phyloP scores from a whole-genome alignment of 805 yeast species.

The baker's yeast (Saccharomyces cerevisiae) region DNA sequence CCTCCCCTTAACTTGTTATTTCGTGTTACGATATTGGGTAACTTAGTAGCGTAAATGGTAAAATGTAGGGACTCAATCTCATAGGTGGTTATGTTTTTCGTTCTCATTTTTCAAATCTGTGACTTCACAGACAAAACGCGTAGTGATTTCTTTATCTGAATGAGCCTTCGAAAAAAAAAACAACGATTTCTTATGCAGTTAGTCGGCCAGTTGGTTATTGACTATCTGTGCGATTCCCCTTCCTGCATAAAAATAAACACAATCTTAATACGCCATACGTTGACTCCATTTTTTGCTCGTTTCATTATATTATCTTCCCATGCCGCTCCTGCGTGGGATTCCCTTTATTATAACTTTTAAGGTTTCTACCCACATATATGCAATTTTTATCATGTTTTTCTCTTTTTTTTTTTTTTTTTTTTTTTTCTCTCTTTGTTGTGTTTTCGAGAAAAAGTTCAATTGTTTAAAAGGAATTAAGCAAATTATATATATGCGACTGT shows the following conservation, averaged over 20 bases:
- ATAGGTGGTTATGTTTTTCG: background rate
- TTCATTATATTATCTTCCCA: background rate
- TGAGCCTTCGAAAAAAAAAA: background rate
- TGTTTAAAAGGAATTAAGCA: background rate
- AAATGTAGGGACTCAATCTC: background rate
- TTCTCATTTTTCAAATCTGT: background rate
- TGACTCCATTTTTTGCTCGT: background rate
- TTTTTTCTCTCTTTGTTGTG: background rate
- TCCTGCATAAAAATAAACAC: background rate
- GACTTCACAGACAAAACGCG: background rate
- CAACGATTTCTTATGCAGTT: background rate
- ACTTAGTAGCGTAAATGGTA: background rate
- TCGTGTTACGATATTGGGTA: background rate
- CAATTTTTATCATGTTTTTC: background rate
- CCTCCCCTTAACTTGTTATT: background rate
- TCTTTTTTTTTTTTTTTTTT: background rate
- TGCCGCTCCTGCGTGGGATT: background rate
- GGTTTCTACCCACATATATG: background rate
- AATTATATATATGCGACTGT: background rate
- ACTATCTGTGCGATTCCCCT: background rate
- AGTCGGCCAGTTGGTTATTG: background rate
- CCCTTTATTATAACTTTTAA: background rate
- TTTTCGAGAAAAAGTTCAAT: background rate
- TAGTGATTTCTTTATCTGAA: background rate
- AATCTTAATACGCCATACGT: background rate